Evolutionary conservation across 2,329 filamentous ascomycete genomes (phyloP), one percentile per base, ranked within the genome.

Genomic region (Aplosporella prunicola): DNA sequence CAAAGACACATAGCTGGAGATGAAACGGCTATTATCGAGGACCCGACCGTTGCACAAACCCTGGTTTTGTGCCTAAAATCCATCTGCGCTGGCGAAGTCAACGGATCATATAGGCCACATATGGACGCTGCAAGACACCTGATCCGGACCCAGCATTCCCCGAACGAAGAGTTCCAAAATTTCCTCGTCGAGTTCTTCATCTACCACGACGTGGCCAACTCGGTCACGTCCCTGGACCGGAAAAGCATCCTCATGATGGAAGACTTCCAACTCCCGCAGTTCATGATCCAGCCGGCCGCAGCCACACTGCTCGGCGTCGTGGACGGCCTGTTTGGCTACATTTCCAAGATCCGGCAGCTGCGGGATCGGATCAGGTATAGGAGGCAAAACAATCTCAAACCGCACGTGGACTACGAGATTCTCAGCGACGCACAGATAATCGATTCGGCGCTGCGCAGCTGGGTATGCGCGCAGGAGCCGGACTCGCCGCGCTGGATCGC

Each of bases 171-270:
- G 15, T 86, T 91, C 52, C 78, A 80, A 44, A 79, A 83, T 34
- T 78, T 80, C 47, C 74, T 79, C 41, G 66, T 76, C 43, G 76
- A 80, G 55, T 89, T 93, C 61, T 89, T 93, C 58, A 81, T 87
- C 54, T 93, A 91, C 50, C 84, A 91, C 56, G 73, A 74, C 51
- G 69, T 76, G 27, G 71, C 69, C 14, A 74, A 71, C 44, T 67
- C 71, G 11, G 64, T 78, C 35, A 77, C 74, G 5, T 69, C 67
- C 3, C 52, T 75, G 16, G 66, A 71, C 40, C 65, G 69, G 32
- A 65, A 67, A 9, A 67, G 68, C 5, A 58, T 71, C n/a, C 62
- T 69, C 11, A 66, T 72, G 48, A 64, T 66, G 44, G 66, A 67
- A 17, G 67, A 72, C 35, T 67, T 75, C 51, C 62, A 63, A 11